phyloP scores from a whole-genome alignment of 208 protist genomes.

The Trichomonas vaginalis region DNA sequence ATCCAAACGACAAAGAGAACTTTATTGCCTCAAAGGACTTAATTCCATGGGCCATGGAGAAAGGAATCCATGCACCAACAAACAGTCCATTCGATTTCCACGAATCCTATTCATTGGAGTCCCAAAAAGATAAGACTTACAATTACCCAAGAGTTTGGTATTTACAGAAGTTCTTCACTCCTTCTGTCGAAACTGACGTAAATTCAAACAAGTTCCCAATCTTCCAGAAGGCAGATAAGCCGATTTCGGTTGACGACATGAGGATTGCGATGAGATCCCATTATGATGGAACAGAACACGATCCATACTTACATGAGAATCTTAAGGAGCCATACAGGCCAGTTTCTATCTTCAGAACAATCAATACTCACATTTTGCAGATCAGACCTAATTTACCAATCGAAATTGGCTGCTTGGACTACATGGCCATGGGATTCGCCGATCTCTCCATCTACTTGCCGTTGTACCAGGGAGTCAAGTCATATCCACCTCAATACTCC shows the following conservation, averaged over 20 bases:
- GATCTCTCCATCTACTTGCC: neutral
- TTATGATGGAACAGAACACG: neutral
- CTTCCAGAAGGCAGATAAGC: neutral
- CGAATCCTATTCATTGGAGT: neutral
- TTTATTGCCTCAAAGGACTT: neutral
- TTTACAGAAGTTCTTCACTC: neutral
- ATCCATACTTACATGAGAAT: neutral
- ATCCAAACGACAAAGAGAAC: neutral
- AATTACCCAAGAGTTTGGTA: neutral
- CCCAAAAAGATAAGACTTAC: neutral
- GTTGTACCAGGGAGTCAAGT: neutral
- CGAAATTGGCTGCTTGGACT: neutral
- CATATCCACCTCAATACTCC: neutral
- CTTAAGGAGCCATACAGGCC: neutral
- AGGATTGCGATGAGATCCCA: neutral
- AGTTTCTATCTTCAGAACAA: neutral
- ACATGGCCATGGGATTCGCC: neutral
- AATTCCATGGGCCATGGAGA: neutral
- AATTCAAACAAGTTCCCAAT: neutral
- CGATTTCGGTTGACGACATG: neutral
- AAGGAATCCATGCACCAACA: neutral
- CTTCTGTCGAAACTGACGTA: neutral
- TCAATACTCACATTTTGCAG: neutral
- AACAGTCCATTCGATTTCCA: neutral
- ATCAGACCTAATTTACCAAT: neutral